Evolutionary conservation across 2,329 filamentous ascomycete species (phyloP).

Genomic region (Cyphellophora europaea): DNA sequence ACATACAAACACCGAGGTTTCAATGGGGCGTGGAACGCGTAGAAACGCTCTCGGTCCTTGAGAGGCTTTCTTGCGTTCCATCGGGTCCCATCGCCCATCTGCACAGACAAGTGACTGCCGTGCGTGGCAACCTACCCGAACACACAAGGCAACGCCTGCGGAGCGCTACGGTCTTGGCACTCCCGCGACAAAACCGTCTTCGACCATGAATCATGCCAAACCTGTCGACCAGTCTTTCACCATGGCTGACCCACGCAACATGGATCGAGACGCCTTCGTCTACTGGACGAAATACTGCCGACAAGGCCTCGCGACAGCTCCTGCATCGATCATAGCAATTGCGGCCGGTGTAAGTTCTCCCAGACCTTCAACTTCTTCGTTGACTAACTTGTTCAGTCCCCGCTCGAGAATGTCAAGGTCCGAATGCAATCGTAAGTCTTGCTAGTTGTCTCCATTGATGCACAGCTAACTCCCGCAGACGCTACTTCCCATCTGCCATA

Average conservation of each 20-base stretch:
- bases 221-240: slow-evolving; percentile 10
- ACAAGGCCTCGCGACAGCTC: slow-evolving; percentile 35
- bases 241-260: slow-evolving; percentile 22
- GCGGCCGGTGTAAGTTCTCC: too few relatives aligned
- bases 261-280: slow-evolving; percentile 31
- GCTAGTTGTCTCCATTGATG: slow-evolving; percentile 13
- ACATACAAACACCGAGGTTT: background rate
- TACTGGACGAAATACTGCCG: slow-evolving; percentile 35
- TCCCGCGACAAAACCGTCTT: background rate
- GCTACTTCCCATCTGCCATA: slow-evolving; percentile 34
- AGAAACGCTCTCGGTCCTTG: slow-evolving; percentile 39
- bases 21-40: slow-evolving; percentile 39
- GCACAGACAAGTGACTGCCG: slow-evolving; percentile 5
- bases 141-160: slow-evolving; percentile 6
- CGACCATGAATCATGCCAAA: slow-evolving; percentile 20
- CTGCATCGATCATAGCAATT: slow-evolving; percentile 35
- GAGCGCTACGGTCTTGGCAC: background rate
- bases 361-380: slow-evolving; percentile 7
- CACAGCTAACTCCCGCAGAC: slow-evolving; percentile 9
- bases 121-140: slow-evolving; percentile 4
- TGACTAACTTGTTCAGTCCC: too few relatives aligned
- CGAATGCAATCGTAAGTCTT: slow-evolving; percentile 42
- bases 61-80: slow-evolving; percentile 45
- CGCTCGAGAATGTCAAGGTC: slow-evolving; percentile 39
- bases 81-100: slow-evolving; percentile 36